Conservation (phyloP, 1,284 basidiomycete species). For the Coniferiporia weirii region DNA sequence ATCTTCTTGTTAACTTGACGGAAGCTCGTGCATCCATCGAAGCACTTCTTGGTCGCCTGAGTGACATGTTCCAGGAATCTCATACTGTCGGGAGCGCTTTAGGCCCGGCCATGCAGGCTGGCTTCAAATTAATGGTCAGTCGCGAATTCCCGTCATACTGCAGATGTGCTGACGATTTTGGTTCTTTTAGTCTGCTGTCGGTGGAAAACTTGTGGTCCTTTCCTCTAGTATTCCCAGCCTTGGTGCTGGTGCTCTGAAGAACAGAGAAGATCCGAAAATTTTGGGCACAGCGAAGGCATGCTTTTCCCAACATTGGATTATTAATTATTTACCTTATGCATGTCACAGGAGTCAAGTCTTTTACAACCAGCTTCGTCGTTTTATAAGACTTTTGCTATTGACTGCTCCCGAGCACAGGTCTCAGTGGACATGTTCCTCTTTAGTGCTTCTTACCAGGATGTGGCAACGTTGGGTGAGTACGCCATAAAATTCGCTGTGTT, state of each 20-base stretch:
- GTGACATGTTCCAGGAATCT: slow-evolving; percentile 97
- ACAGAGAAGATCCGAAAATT: slow-evolving; percentile 94
- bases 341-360: slow-evolving; percentile 70
- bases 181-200: slow-evolving; percentile 67
- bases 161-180: slow-evolving; percentile 1
- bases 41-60: slow-evolving; percentile 74
- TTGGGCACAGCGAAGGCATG: slow-evolving; percentile 88
- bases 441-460: slow-evolving; percentile 90
- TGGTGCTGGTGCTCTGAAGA: slow-evolving; percentile 91
- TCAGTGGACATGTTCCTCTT: slow-evolving; percentile 99
- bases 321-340: slow-evolving; percentile 3
- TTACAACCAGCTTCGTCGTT: slow-evolving; percentile 88
- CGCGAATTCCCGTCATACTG: slow-evolving; percentile 1
- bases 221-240: slow-evolving; percentile 84
- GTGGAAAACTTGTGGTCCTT: slow-evolving; percentile 93
- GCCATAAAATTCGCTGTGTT: neutral
- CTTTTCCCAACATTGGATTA: slow-evolving; percentile 4
- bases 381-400: slow-evolving; percentile 99
- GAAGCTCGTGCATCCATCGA: slow-evolving; percentile 85
- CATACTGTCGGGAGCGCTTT: slow-evolving; percentile 89
- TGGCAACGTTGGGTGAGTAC: slow-evolving; percentile 77
- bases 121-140: slow-evolving; percentile 87
- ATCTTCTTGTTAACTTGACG: slow-evolving; percentile 89
- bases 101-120: slow-evolving; percentile 94
- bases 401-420: slow-evolving; percentile 95